These are phyloP conservation scores for Nitzschia sp. DNA, from an alignment of 108 stramenopile species.

Conservation along the genomic window DNA sequence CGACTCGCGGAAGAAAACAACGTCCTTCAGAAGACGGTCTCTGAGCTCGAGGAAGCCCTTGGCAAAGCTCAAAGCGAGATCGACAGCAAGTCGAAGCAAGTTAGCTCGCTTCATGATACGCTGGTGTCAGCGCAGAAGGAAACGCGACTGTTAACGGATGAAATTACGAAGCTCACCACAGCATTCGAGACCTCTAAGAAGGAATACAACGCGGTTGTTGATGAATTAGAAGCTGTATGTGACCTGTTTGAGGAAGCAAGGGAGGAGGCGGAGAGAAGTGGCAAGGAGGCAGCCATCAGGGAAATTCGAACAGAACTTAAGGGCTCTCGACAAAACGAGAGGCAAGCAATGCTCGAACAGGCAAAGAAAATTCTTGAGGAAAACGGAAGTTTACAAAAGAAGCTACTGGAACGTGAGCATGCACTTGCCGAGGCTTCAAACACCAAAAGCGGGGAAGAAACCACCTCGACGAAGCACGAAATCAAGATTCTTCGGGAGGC, in stretches of 20 bases:
- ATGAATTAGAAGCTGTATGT: slow-evolving; percentile 70
- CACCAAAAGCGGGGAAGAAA: slow-evolving; percentile 4
- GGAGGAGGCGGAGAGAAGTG: slow-evolving; percentile 38
- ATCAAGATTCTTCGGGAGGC: not conserved
- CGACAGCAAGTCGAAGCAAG: slow-evolving; percentile 17
- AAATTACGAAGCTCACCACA: slow-evolving; percentile 50
- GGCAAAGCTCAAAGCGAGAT: slow-evolving; percentile 4
- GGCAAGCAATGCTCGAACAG: slow-evolving; percentile 1
- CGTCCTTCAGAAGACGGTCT: not conserved
- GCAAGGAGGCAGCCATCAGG: slow-evolving; percentile 25
- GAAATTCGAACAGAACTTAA: slow-evolving; percentile 41
- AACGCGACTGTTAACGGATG: slow-evolving; percentile 43
- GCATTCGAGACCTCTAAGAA: slow-evolving; percentile 65
- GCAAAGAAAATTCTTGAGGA: slow-evolving; percentile 3
- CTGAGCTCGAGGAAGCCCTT: slow-evolving; percentile 9
- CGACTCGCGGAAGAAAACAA: slow-evolving; percentile 12
- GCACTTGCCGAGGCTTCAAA: not conserved
- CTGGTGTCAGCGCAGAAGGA: slow-evolving; percentile 48
- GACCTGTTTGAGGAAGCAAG: slow-evolving; percentile 65
- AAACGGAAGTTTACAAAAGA: slow-evolving; percentile 3
- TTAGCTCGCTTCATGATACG: slow-evolving; percentile 42
- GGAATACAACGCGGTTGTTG: slow-evolving; percentile 59
- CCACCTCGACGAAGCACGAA: not conserved
- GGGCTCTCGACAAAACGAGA: slow-evolving; percentile 8
- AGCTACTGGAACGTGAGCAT: slow-evolving; percentile 4